Percentiles rank a stretch among this genome's conserved stretches.
These are phyloP conservation scores for Clavariopsis aquatica DNA, from an alignment of 495 filamentous ascomycete genomes.

Conservation along the genomic window DNA sequence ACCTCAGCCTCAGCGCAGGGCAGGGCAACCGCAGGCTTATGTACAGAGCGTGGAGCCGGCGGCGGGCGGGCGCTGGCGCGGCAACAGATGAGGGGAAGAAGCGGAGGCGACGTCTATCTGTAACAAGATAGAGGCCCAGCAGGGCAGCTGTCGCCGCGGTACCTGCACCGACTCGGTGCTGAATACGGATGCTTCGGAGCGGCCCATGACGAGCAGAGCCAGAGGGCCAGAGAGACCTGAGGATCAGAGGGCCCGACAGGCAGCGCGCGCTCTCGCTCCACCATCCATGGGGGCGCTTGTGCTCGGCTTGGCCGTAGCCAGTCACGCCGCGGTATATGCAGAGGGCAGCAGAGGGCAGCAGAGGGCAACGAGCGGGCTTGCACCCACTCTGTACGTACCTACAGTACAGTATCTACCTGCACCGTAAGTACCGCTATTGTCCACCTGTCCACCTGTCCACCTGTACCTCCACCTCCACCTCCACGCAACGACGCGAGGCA, in stretches of 20 bases:
- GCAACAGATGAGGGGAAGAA: background rate
- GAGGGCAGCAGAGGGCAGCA: background rate
- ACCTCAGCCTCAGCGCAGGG: constrained; percentile 5
- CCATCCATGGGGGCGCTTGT: too few species aligned
- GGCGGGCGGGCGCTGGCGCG: background rate
- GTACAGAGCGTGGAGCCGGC: background rate
- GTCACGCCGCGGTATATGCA: background rate
- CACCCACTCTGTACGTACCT: too few species aligned
- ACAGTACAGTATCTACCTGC: too few species aligned
- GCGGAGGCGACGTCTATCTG: constrained; percentile 1
- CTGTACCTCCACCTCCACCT: too few species aligned
- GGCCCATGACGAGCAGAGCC: background rate
- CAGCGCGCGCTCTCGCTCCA: background rate
- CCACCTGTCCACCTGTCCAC: too few species aligned
- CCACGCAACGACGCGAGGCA: constrained; percentile 9
- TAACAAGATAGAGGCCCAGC: background rate
- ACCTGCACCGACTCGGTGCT: background rate
- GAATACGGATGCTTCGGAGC: background rate
- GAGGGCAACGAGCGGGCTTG: too few species aligned
- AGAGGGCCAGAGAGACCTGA: too few species aligned
- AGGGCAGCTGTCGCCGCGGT: too few species aligned
- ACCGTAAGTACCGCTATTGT: too few species aligned
- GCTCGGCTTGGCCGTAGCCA: background rate
- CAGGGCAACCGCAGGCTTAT: constrained; percentile 1
- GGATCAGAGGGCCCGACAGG: too few species aligned